Evolutionary conservation across 441 rosid species (phyloP).

Genomic region (Jatropha multifida): DNA sequence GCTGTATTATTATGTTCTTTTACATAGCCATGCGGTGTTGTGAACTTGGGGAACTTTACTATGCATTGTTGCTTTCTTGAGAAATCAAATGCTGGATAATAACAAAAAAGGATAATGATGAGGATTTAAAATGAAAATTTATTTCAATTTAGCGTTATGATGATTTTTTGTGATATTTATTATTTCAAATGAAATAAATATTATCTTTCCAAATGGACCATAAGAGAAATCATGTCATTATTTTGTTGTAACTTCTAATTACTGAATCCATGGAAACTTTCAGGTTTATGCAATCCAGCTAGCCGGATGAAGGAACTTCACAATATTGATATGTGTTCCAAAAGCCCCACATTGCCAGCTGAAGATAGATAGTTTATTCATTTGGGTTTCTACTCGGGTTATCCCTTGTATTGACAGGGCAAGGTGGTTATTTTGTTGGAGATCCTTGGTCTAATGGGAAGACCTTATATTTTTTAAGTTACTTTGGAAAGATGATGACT

Average conservation of each 20-base stretch:
- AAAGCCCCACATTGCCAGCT: slow-evolving; percentile 65
- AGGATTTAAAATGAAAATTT: not conserved
- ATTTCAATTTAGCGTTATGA: not conserved
- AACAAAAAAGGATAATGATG: not conserved
- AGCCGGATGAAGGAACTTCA: slow-evolving; percentile 63
- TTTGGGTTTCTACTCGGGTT: not conserved
- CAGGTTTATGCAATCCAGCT: slow-evolving; percentile 74
- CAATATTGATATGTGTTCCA: slow-evolving; percentile 58
- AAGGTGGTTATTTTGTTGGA: not conserved
- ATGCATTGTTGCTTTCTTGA: not conserved
- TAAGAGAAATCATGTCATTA: not conserved
- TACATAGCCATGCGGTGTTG: no score
- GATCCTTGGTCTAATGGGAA: not conserved
- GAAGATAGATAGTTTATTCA: slow-evolving; percentile 37
- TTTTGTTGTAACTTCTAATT: not conserved
- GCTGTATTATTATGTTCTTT: not conserved
- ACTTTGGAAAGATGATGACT: not conserved
- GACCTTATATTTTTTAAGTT: not conserved
- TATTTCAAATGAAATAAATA: no score
- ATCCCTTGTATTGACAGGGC: not conserved
- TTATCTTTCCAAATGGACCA: not conserved
- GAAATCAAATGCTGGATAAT: no score
- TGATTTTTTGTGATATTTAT: not conserved
- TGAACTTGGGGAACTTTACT: not conserved
- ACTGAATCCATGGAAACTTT: slow-evolving; percentile 10